Percentiles rank a stretch among this genome's conserved stretches.
Evolutionary conservation across 768 basidiomycete genomes (phyloP).

Genomic region (button mushroom (Agaricus bisporus)): DNA sequence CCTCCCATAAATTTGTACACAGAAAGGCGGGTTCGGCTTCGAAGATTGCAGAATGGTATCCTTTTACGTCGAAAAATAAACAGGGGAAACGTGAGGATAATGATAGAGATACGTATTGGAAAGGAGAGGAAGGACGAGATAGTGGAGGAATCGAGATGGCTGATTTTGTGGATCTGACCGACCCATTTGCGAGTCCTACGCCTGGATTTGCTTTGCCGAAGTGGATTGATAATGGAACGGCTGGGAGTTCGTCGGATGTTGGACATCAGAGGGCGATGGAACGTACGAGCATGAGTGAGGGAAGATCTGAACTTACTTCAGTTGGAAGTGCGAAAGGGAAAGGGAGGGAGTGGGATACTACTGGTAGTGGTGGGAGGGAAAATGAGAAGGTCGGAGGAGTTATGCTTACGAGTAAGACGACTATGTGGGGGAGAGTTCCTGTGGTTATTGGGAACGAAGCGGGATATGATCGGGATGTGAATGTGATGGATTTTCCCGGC

Average conservation of each 20-base stretch:
- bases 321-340: not conserved
- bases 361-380: not conserved
- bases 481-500: not conserved
- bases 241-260: not conserved
- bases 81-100: not conserved
- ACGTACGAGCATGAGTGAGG: not conserved
- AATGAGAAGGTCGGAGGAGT: not conserved
- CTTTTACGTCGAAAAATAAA: not conserved
- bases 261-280: not conserved
- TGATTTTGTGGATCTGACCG: constrained; percentile 8
- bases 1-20: not conserved
- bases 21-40: not conserved
- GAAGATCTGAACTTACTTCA: not conserved
- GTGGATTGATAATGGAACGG: not conserved
- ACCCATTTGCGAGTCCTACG: constrained; percentile 10
- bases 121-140: not conserved
- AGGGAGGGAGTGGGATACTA: not conserved
- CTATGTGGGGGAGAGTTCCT: constrained; percentile 1
- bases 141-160: not conserved
- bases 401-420: not conserved
- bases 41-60: constrained; percentile 7
- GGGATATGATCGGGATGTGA: not conserved
- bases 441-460: not conserved
- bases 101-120: not conserved
- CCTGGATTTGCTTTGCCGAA: constrained; percentile 5